phyloP scores from a whole-genome alignment of 768 basidiomycete species.

The Tylopilus intermedius region DNA sequence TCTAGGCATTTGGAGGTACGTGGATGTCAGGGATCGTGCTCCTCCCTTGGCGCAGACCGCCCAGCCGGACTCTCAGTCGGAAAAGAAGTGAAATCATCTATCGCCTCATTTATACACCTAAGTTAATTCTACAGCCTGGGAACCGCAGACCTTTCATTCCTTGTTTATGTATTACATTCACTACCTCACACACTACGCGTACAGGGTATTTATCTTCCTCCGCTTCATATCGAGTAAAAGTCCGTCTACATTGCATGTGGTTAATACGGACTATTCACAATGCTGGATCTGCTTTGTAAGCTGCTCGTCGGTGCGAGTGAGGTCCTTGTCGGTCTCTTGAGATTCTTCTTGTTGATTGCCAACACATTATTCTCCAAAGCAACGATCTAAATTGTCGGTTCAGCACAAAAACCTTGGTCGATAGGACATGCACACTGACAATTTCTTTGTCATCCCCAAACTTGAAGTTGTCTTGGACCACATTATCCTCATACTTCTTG shows the following conservation, averaged over 20 bases:
- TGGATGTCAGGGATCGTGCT: slow-evolving; percentile 54
- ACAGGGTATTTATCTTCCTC: slow-evolving; percentile 17
- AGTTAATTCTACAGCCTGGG: slow-evolving; percentile 1
- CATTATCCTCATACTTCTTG: slow-evolving; percentile 90
- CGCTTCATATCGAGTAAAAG: not conserved
- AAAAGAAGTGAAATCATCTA: slow-evolving; percentile 17
- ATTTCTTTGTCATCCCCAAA: slow-evolving; percentile 97
- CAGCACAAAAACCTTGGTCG: slow-evolving; percentile 1
- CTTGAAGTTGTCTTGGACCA: slow-evolving; percentile 97
- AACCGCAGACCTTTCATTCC: not conserved
- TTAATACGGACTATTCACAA: slow-evolving; percentile 66
- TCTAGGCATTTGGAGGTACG: slow-evolving; percentile 69
- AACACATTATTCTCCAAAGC: slow-evolving; percentile 92
- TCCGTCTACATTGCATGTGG: not conserved
- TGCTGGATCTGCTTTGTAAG: slow-evolving; percentile 50
- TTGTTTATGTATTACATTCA: not conserved
- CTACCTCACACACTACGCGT: not conserved
- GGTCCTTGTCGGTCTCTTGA: slow-evolving; percentile 75
- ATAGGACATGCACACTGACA: slow-evolving; percentile 40
- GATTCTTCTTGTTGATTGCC: slow-evolving; percentile 88
- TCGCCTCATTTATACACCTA: slow-evolving; percentile 19
- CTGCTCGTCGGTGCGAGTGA: slow-evolving; percentile 51
- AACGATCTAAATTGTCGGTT: slow-evolving; percentile 62
- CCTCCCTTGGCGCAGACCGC: not conserved
- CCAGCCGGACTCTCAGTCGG: not conserved